Percentiles rank a stretch among this genome's conserved stretches.
These are phyloP conservation scores for Didymella lethalis DNA, from an alignment of 2,329 filamentous ascomycete species.

Conservation along the genomic window DNA sequence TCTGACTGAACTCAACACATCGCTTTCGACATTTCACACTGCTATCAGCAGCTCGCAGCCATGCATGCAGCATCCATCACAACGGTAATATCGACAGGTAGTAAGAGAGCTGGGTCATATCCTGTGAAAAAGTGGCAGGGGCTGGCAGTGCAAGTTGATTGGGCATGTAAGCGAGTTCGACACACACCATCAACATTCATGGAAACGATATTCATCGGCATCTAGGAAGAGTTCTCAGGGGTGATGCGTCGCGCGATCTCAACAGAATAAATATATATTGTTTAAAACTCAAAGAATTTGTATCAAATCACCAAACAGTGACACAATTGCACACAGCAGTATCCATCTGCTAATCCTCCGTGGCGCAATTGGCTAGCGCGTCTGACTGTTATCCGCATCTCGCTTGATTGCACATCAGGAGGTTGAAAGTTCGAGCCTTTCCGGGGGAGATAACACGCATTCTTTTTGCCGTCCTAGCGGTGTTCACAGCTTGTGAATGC, in stretches of 20 bases:
- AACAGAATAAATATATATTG: not conserved
- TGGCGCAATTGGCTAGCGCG: conserved; percentile 66
- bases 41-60: not conserved
- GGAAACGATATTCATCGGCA: not conserved
- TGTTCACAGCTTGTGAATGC: not conserved
- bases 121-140: not conserved
- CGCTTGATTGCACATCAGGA: conserved; percentile 36
- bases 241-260: not conserved
- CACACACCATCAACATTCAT: conserved; percentile 10
- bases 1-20: not conserved
- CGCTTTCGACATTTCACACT: not conserved
- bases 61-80: not conserved
- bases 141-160: conserved; percentile 1
- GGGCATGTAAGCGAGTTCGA: conserved; percentile 20
- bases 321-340: not conserved
- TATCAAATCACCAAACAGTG: conserved; percentile 29
- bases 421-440: conserved; percentile 47
- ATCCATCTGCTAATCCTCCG: conserved; percentile 38
- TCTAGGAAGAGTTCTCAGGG: not conserved
- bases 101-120: not conserved
- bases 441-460: conserved; percentile 34
- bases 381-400: conserved; percentile 62
- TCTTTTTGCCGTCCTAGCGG: conserved; percentile 15
- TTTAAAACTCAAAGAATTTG: not conserved
- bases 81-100: not conserved